These are phyloP conservation scores for Leccinum longicurvipes DNA, from an alignment of 768 basidiomycete genomes.

Conservation along the genomic window DNA sequence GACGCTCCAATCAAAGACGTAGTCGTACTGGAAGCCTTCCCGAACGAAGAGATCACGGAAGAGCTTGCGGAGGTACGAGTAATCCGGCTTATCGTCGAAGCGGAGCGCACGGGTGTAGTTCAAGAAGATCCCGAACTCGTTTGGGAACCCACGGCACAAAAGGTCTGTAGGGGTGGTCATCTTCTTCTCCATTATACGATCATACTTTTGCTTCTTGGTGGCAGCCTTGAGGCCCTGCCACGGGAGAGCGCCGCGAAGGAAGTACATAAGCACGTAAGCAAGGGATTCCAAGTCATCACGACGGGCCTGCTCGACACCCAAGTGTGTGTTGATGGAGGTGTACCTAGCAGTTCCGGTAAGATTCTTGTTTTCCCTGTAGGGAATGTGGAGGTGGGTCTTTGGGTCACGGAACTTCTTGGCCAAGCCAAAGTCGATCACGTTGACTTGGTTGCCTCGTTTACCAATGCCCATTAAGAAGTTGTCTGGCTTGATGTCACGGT, in stretches of 20 bases:
- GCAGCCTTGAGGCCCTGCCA: constrained; percentile 99
- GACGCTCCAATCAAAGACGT: constrained; percentile 98
- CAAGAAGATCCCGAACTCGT: constrained; percentile 98
- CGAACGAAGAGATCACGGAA: constrained; percentile 98
- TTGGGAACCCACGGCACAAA: constrained; percentile 98
- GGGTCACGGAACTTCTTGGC: constrained; percentile 99
- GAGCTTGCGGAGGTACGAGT: constrained; percentile 98
- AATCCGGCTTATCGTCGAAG: constrained; percentile 99
- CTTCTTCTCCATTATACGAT: constrained; percentile 99
- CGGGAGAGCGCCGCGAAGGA: constrained; percentile 95
- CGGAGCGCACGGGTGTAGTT: constrained; percentile 99
- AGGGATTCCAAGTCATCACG: constrained; percentile 98
- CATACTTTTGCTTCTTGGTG: constrained; percentile 99
- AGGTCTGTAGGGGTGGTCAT: constrained; percentile 98
- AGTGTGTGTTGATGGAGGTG: constrained; percentile 98
- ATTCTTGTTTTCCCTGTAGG: constrained; percentile 99
- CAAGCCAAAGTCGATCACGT: constrained; percentile 96
- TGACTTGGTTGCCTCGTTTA: constrained; percentile 99
- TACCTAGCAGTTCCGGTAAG: constrained; percentile 98
- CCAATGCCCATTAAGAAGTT: constrained; percentile 99
- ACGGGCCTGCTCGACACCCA: constrained; percentile 97
- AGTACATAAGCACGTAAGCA: constrained; percentile 99
- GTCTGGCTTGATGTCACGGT: constrained; percentile 98
- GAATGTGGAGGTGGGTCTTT: constrained; percentile 99
- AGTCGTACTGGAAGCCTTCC: constrained; percentile 98